Base-by-base conservation (phyloP, 345 rosid species). In the Litchi chinensis region DNA sequence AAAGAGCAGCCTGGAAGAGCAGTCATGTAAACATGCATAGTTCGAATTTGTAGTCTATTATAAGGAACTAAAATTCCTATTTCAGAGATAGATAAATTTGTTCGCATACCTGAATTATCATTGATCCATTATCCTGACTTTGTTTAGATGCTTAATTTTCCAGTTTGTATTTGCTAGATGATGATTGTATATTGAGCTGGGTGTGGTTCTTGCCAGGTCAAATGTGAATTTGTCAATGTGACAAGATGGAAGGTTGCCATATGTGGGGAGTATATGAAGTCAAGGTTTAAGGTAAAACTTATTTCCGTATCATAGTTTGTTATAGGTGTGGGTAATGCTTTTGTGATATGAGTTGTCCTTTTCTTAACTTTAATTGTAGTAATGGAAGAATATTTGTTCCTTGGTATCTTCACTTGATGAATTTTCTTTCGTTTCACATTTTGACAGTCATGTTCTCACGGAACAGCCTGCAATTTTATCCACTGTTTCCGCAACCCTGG, bases 401-500 rank as follows among this genome's bases (percentile, higher is more conserved):
- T 57, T n/a, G 76, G 6, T 57, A 10, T 56, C 28, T 66, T 22
- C 40, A 66, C 9, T 69, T 77, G 65, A 43, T 65, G 54, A 75
- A 22, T 16, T 81, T 64, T 64, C 18, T 71, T 65, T 11, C 64
- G 79, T 46, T 70, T 68, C 68, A 43, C 73, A 24, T 75, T 43
- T 62, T 71, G 50, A 79, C 95, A 95, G 99, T 81, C 90, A n/a
- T 96, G 98, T 82, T 94, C 99, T 77, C 98, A 79, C 81, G 99
- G 99, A 85, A 87, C 83, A 37, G 87, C 95, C 57, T 96, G 99
- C 93, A 96, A 96, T 86, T 96, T 96, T 79, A 89, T 96, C 52
- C 99, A 96, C 85, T 94, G 98, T 86, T 96, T 96, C 86, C 88
- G 89, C 75, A 96, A 96, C 81, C 99, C 99, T 32, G 98, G 99